Base-by-base conservation (phyloP, 495 filamentous ascomycete genomes). In the Xylaria bambusicola region DNA sequence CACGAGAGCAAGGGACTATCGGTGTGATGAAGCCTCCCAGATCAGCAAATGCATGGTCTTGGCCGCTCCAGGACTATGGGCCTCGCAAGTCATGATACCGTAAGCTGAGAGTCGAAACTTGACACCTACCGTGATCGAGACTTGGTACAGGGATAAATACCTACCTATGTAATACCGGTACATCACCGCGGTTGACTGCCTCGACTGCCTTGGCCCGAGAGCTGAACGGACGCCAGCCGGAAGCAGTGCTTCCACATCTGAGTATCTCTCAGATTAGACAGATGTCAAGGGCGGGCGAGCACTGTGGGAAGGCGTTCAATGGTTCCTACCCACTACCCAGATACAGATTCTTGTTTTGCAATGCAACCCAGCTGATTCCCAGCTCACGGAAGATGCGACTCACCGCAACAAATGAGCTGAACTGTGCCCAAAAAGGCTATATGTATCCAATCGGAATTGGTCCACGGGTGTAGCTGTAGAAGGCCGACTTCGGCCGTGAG, bases 361-460 rank as follows among this genome's bases (percentile, higher is more conserved):
- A 18, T 36, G 29, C 17, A 24, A 52, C 49, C 12, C 35, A 40
- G 35, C 35, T 2, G 17, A 46, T 10, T 3, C 2, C 26, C 6
- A 13, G 13, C 36, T 6, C 6, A 15, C 36, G 8, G 13, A 13
- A 9, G 24, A 48, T 2, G 13, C 23, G 24, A 8, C 52, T 42
- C 52, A 54, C 52, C 52, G 52, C 52, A 54, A 54, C 38, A 44
- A 31, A 2, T 33, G 9, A 8, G 38, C 38, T 54, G 52, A 54
- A 24, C 44, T 21, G 52, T 38, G 3, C 13, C 15, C 36, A 38
- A 8, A 38, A 15, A 38, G 5, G 6, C 6, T 15, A 6, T 38
- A 6, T 33, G 29, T 4, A 1, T 38, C 52, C 52, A 54, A 54
- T 54, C 50, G 33, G 23, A 21, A 15, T 6, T 23, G 23, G 36